phyloP scores from a whole-genome alignment of 495 filamentous ascomycete genomes.

The Trichoderma virens region DNA sequence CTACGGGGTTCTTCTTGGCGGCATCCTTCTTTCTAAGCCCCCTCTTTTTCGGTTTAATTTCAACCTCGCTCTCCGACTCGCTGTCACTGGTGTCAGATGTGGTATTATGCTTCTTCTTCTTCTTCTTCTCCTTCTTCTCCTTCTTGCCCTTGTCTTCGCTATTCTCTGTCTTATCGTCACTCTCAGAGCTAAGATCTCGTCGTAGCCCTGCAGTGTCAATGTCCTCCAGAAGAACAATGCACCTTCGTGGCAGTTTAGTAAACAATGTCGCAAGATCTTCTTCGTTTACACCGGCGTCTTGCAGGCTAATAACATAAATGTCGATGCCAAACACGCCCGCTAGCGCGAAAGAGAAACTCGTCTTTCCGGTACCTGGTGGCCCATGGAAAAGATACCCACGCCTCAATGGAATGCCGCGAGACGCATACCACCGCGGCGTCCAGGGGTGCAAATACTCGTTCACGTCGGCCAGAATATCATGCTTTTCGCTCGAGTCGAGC shows the following conservation, averaged over 20 bases:
- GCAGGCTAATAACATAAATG: slow-evolving; percentile 57
- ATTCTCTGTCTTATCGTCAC: neutral
- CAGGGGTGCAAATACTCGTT: slow-evolving; percentile 77
- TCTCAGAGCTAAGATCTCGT: slow-evolving; percentile 28
- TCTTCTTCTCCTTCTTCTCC: neutral
- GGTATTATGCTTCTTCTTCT: slow-evolving; percentile 9
- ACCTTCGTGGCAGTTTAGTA: slow-evolving; percentile 51
- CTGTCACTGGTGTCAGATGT: neutral
- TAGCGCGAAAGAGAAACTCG: slow-evolving; percentile 54
- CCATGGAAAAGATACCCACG: slow-evolving; percentile 81
- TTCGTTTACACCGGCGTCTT: slow-evolving; percentile 58
- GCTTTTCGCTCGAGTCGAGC: slow-evolving; percentile 66
- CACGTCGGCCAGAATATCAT: slow-evolving; percentile 66
- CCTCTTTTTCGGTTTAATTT: slow-evolving; percentile 12
- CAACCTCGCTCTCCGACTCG: neutral
- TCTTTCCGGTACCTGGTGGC: slow-evolving; percentile 62
- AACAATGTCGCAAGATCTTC: slow-evolving; percentile 63
- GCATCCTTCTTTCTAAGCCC: slow-evolving; percentile 24
- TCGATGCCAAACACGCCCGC: slow-evolving; percentile 63
- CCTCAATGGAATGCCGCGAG: slow-evolving; percentile 83
- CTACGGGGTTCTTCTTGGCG: slow-evolving; percentile 21
- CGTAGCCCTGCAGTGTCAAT: slow-evolving; percentile 62
- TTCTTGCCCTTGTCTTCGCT: no score
- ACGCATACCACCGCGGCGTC: slow-evolving; percentile 68
- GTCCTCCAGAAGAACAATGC: slow-evolving; percentile 64